Base-by-base conservation (phyloP, 306 rosid genomes). In the Vigna mungo region DNA sequence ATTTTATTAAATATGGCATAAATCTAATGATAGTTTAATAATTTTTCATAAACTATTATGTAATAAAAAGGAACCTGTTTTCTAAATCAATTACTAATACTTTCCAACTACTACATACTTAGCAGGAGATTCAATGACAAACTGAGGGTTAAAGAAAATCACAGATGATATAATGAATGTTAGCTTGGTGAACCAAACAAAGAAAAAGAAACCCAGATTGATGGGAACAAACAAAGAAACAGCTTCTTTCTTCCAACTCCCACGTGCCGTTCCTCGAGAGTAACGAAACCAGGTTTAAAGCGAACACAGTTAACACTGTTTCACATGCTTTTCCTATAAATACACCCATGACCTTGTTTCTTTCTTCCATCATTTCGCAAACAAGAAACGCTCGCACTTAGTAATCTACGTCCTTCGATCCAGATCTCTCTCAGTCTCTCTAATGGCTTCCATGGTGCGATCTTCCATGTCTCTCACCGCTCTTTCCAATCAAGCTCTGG, bases 321-420 rank as follows among this genome's bases (percentile, higher is more conserved):
- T 36, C 41, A 36, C 41, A 36, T 11, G 18, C 18, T 25, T 13
- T 20, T 7, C 12, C 51, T 53, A 53, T 71, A 71, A 59, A 61
- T 61, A 61, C 43, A 14, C 9, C 2, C 16, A 13, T 4, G 4
- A 4, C 47, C 6, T 11, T 51, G 12, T 66, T 36, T 36, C 36
- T 41, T 20, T 6, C 34, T 43, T 1, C 16, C 11, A 15, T 48
- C 25, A 9, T 16, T 25, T 68, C 56, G 2, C 52, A 9, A 41
- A 36, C 12, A 44, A 44, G 15, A 32, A 11, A 21, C 15, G 53
- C 4, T 0, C 84, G 53, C 83, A 47, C 73, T 79, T 86, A 63
- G 91, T 82, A 71, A 7, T 34, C 89, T 83, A 90, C 90, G 91
- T 76, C 89, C 17, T 54, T 54, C 32, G 78, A 79, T 66, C 78